Evolutionary conservation across 257 asterid species (phyloP).

Genomic region (Datura wrightii): DNA sequence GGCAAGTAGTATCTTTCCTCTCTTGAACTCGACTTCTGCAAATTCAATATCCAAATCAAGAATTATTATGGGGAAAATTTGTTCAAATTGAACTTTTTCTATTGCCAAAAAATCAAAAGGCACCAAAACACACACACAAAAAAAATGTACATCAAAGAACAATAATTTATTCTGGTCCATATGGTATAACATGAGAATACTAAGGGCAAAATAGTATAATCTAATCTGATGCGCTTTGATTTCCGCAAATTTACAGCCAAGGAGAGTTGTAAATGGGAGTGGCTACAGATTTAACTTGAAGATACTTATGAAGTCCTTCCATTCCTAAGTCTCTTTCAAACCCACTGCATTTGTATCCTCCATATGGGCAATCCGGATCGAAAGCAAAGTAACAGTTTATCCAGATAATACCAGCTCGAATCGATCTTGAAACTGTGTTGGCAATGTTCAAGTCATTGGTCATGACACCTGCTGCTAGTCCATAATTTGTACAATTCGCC

Average conservation of each 20-base stretch:
- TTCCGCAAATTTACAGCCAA: conserved; percentile 59
- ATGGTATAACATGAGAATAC: background rate
- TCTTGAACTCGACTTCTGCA: too few species aligned
- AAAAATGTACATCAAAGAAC: too few species aligned
- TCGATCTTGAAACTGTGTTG: conserved; percentile 80
- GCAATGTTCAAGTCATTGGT: conserved; percentile 76
- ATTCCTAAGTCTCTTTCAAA: conserved; percentile 79
- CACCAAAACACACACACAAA: background rate
- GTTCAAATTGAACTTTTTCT: background rate
- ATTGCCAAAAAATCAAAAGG: background rate
- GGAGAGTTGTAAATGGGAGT: conserved; percentile 81
- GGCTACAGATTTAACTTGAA: conserved; percentile 70
- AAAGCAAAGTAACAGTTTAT: conserved; percentile 78
- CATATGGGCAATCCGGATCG: conserved; percentile 60
- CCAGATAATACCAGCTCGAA: conserved; percentile 81
- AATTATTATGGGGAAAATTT: background rate
- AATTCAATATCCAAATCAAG: background rate
- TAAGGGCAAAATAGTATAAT: background rate
- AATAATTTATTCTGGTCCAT: background rate
- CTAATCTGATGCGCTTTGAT: background rate
- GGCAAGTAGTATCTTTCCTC: background rate
- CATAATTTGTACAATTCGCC: conserved; percentile 70
- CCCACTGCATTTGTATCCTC: conserved; percentile 92
- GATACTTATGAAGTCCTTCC: conserved; percentile 63
- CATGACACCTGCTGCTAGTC: conserved; percentile 88